Evolutionary conservation across 2,329 filamentous ascomycete genomes (phyloP).

Genomic region (Boeremia lycopersici): DNA sequence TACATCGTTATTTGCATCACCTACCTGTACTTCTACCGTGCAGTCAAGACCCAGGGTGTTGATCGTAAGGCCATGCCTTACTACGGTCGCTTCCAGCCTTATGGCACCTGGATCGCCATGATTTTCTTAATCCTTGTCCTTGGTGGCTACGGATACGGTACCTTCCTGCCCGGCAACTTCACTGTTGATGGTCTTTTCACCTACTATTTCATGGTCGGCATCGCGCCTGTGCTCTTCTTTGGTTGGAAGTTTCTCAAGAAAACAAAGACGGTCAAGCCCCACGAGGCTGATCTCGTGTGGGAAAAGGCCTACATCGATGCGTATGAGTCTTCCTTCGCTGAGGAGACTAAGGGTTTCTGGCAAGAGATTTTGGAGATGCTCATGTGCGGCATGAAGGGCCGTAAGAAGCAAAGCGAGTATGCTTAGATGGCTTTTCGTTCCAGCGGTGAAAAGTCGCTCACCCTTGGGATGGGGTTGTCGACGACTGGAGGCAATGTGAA

Average conservation of each 20-base stretch:
- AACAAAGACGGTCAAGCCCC: conserved; percentile 56
- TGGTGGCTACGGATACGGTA: conserved; percentile 33
- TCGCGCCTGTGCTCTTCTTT: conserved; percentile 50
- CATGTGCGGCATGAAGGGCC: conserved; percentile 17
- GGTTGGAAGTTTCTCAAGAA: conserved; percentile 66
- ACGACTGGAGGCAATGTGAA: not conserved
- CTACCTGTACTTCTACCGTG: conserved; percentile 62
- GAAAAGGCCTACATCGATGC: conserved; percentile 53
- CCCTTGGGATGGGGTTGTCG: not conserved
- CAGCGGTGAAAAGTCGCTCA: not conserved
- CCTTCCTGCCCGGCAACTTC: conserved; percentile 53
- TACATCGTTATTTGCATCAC: conserved; percentile 58
- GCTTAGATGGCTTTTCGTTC: not conserved
- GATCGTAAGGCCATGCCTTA: conserved; percentile 54
- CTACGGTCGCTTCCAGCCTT: conserved; percentile 45
- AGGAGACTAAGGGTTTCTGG: conserved; percentile 35
- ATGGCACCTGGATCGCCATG: conserved; percentile 22
- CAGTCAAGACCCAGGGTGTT: conserved; percentile 53
- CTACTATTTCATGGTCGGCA: conserved; percentile 36
- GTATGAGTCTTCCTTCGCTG: conserved; percentile 29
- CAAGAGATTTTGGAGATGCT: conserved; percentile 32
- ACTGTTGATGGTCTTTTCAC: conserved; percentile 57
- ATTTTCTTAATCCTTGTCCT: conserved; percentile 23
- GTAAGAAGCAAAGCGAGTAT: conserved; percentile 11
- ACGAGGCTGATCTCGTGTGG: conserved; percentile 51